A percentile compares a stretch with the other conserved stretches of the same genome.
These are phyloP conservation scores for Carex pumila DNA, from an alignment of 176 grass and related monocot species.

Conservation along the genomic window DNA sequence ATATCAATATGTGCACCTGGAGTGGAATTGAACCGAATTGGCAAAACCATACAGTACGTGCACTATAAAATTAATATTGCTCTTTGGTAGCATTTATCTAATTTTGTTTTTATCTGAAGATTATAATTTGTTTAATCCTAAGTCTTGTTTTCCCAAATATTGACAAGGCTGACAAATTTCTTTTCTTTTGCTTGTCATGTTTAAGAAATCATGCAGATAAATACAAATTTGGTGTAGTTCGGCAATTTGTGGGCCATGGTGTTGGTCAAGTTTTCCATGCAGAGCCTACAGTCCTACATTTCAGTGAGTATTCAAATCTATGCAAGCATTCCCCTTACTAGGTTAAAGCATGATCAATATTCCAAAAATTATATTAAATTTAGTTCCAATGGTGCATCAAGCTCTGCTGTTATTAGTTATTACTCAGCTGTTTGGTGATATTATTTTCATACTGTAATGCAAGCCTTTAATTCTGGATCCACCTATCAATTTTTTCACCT, in stretches of 20 bases:
- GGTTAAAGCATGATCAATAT: neutral
- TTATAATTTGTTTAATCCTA: neutral
- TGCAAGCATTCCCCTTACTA: neutral
- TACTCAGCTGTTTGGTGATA: neutral
- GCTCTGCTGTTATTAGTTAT: neutral
- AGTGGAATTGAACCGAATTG: constrained; percentile 80
- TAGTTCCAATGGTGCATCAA: neutral
- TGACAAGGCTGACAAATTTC: neutral
- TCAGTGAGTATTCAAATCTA: constrained; percentile 42
- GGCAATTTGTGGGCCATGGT: constrained; percentile 80
- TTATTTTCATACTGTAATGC: neutral
- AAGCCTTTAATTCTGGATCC: neutral
- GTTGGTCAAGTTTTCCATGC: constrained; percentile 89
- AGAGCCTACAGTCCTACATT: constrained; percentile 78
- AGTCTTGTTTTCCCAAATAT: neutral
- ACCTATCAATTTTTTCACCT: neutral
- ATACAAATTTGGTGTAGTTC: constrained; percentile 72
- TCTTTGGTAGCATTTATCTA: neutral
- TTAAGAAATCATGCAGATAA: constrained; percentile 79
- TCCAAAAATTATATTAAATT: neutral
- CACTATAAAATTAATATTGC: constrained; percentile 8
- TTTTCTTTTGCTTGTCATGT: constrained; percentile 18
- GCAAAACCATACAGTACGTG: constrained; percentile 93
- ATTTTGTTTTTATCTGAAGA: neutral
- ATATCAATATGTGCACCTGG: constrained; percentile 89